Evolutionary conservation across 2,329 filamentous ascomycete species (phyloP), one percentile per base, ranked within the genome.

Genomic region (Aspergillus persii): DNA sequence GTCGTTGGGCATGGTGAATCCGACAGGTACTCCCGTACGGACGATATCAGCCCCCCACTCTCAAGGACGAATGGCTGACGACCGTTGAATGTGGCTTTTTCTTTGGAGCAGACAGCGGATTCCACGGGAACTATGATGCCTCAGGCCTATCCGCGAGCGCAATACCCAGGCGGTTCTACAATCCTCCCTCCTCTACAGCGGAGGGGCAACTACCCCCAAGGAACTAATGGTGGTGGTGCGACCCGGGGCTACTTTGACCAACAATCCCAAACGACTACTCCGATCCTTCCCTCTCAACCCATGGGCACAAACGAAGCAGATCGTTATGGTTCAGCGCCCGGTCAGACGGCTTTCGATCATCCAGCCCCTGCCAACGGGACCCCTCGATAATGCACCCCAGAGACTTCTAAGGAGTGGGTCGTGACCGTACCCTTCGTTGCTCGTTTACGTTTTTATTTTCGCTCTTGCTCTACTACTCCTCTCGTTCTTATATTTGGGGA

Each of bases 11-110:
- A 68, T 71, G 61, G 72, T 74, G 66, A 75, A 74, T 58, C 71
- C 70, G 61, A 70, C 72, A 61, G 70, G 71, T 51, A 75, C 73
- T 60, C 73, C 73, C 71, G 72, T 76, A 75, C 68, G 72, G 63
- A 65, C 63, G 65, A 63, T 61, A 59, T 64, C 56, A 66, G 61
- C 60, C 63, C 63, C 62, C 69, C 64, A 66, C 59, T 56, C 56
- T 54, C 60, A 47, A 49, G 51, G 54, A 62, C 57, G 62, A 65
- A 50, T 65, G 65, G 64, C 69, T 72, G 71, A 74, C 65, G 63
- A 69, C 64, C 63, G 61, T 39, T 60, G 66, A 62, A 60, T 64
- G 56, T 41, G 36, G 11, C 2, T n/a, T n/a, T n/a, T 41, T 12
- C 36, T 41, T 61, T 66, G 67, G 61, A 61, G 62, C 62, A 75